Conservation (phyloP, 1,284 basidiomycete genomes). For the Boletus hoseneyae region DNA sequence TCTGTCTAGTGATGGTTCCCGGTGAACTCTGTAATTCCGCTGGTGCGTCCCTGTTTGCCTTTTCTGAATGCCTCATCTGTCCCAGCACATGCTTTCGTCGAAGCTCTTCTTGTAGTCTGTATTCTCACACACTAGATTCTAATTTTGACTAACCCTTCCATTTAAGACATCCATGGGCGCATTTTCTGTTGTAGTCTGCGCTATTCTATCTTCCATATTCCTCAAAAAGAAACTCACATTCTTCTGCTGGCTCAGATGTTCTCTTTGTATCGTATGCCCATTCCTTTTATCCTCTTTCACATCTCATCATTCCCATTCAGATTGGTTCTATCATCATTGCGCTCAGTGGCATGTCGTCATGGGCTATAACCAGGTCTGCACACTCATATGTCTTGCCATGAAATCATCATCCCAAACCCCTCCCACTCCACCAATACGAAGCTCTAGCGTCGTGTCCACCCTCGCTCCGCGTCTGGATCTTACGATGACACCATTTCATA, state of each 20-base stretch:
- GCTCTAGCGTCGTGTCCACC: no score
- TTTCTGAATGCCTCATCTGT: conserved; percentile 23
- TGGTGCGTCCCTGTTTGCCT: conserved; percentile 43
- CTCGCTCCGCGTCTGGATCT: no score
- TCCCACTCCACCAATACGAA: no score
- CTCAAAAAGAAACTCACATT: conserved; percentile 90
- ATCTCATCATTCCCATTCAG: conserved; percentile 32
- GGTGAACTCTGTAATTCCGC: conserved; percentile 84
- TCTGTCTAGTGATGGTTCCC: conserved; percentile 67
- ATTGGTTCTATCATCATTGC: conserved; percentile 88
- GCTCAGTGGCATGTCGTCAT: conserved; percentile 52
- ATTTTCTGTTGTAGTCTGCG: conserved; percentile 93
- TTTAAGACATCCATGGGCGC: conserved; percentile 89
- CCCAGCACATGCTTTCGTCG: conserved; percentile 83
- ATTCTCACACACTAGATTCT: conserved; percentile 8
- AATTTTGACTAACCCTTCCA: conserved; percentile 4
- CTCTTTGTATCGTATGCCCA: conserved; percentile 70
- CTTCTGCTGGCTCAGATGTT: conserved; percentile 93
- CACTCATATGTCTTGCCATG: no score
- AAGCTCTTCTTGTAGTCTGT: conserved; percentile 83
- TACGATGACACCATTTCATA: no score
- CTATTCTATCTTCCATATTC: conserved; percentile 90
- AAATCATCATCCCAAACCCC: no score
- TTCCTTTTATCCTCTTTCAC: background rate
- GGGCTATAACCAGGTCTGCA: no score